These are phyloP conservation scores for Castanea sativa DNA, from an alignment of 306 rosid species.

Conservation along the genomic window DNA sequence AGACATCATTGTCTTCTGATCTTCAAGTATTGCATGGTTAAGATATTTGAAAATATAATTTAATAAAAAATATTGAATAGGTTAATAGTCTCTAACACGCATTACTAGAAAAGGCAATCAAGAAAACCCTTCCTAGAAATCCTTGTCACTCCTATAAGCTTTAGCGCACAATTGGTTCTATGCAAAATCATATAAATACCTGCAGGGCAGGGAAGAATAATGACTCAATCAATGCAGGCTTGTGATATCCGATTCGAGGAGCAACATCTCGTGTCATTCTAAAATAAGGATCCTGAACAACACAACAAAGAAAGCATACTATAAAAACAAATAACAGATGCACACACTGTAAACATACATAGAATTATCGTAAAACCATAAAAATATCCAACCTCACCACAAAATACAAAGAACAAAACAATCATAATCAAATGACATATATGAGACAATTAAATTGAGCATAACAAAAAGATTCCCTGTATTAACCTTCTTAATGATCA, in stretches of 20 bases:
- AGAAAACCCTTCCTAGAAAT: too few relatives aligned
- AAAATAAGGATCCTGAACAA: slow-evolving; percentile 87
- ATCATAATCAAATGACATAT: not conserved
- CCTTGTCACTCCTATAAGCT: not conserved
- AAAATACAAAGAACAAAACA: not conserved
- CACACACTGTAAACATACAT: not conserved
- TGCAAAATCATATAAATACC: slow-evolving; percentile 43
- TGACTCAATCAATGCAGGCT: slow-evolving; percentile 90
- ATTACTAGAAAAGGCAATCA: too few relatives aligned
- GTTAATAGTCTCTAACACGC: too few relatives aligned
- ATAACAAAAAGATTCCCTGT: not conserved
- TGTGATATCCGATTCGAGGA: slow-evolving; percentile 73
- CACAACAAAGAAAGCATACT: slow-evolving; percentile 23
- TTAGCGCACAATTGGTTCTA: not conserved
- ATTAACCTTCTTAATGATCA: not conserved
- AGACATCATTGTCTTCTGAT: not conserved
- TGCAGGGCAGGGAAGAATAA: slow-evolving; percentile 90
- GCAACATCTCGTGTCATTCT: slow-evolving; percentile 99
- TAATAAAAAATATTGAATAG: too few relatives aligned
- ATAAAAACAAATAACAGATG: not conserved
- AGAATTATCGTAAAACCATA: not conserved
- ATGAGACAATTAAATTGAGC: not conserved
- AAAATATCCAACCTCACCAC: not conserved
- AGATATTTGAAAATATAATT: not conserved
- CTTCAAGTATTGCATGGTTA: not conserved